phyloP scores from a whole-genome alignment of 164 flowering plant genomes.

The Chloranthus sessilifolius region DNA sequence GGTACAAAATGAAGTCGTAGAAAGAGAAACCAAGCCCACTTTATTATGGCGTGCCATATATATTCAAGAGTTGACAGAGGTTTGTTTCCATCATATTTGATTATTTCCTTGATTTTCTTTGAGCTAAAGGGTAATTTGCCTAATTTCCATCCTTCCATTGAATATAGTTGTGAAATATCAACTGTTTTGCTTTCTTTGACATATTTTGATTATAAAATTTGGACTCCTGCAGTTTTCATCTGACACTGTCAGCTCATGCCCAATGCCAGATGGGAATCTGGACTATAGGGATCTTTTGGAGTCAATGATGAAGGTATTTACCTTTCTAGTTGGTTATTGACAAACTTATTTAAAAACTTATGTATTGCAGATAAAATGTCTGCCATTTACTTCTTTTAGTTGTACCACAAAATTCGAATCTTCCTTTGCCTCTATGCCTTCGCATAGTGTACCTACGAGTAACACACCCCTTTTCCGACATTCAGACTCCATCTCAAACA shows the following conservation, averaged over 20 bases:
- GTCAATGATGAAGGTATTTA: constrained; percentile 44
- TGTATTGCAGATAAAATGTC: too few relatives aligned
- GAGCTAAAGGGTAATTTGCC: background rate
- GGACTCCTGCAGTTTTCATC: constrained; percentile 38
- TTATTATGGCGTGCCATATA: constrained; percentile 73
- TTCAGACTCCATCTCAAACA: too few relatives aligned
- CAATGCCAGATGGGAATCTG: constrained; percentile 68
- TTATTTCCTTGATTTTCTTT: background rate
- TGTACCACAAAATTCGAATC: too few relatives aligned
- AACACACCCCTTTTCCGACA: too few relatives aligned
- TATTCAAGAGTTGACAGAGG: constrained; percentile 60
- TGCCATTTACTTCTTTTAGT: too few relatives aligned
- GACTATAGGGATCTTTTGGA: constrained; percentile 43
- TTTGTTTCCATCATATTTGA: constrained; percentile 21
- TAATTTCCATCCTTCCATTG: background rate
- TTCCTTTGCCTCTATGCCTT: background rate
- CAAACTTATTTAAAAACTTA: background rate
- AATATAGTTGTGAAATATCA: background rate
- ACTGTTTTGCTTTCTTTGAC: background rate
- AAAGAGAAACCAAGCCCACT: constrained; percentile 33
- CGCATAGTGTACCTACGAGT: too few relatives aligned
- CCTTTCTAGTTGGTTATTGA: too few relatives aligned
- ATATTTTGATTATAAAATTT: constrained; percentile 4
- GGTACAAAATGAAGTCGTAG: constrained; percentile 20
- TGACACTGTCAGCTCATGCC: constrained; percentile 33